These are phyloP conservation scores for Aegilops speltoides DNA, from an alignment of 176 grass and related monocot species.

Conservation along the genomic window DNA sequence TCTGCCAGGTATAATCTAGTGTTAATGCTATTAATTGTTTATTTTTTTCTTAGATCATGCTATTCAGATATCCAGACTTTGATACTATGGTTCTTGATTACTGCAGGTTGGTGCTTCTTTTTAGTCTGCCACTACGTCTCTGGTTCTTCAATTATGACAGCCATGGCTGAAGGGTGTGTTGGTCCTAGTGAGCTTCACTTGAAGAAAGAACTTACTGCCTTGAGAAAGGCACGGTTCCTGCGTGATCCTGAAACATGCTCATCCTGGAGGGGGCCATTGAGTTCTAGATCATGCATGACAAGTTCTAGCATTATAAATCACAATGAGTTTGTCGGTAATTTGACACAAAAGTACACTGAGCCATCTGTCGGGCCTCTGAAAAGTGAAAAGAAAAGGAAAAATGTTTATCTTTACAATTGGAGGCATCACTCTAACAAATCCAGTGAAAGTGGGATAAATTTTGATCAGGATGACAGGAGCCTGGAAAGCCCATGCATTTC, in stretches of 20 bases:
- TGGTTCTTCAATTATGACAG: conserved; percentile 30
- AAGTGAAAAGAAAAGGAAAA: conserved; percentile 76
- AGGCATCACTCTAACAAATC: conserved; percentile 80
- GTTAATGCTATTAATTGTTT: not conserved
- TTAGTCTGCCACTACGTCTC: conserved; percentile 20
- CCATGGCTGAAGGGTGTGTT: conserved; percentile 56
- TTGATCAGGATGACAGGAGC: conserved; percentile 58
- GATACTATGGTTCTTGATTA: conserved; percentile 18
- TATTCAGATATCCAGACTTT: conserved; percentile 7
- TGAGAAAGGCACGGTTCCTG: conserved; percentile 75
- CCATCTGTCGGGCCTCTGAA: conserved; percentile 33
- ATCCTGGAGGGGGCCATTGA: conserved; percentile 76
- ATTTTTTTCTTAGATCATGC: conserved; percentile 2
- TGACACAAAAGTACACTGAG: conserved; percentile 29
- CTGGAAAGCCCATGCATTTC: conserved; percentile 56
- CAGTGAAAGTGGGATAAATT: conserved; percentile 67
- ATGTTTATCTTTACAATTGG: conserved; percentile 96
- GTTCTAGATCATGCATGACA: conserved; percentile 64
- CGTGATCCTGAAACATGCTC: conserved; percentile 93
- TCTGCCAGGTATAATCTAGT: not conserved
- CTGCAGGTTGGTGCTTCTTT: conserved; percentile 32
- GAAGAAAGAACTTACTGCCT: conserved; percentile 85
- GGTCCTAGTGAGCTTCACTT: conserved; percentile 90
- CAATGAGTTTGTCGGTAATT: conserved; percentile 30
- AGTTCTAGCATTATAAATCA: conserved; percentile 45